Evolutionary conservation across 108 stramenopile species (phyloP).

Genomic region (Nitzschia sp.): DNA sequence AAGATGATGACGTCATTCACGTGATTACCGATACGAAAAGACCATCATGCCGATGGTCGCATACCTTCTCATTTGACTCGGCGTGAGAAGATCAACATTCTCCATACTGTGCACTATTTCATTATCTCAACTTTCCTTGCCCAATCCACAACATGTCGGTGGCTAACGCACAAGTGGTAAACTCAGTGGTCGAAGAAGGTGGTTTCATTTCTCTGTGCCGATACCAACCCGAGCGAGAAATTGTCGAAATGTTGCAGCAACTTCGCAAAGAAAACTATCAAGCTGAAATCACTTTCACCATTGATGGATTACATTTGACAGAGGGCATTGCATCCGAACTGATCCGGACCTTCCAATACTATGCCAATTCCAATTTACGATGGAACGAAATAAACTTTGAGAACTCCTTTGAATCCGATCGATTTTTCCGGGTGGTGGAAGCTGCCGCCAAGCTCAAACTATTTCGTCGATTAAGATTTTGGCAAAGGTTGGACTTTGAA

Average conservation of each 20-base stretch:
- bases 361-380: neutral
- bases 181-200: neutral
- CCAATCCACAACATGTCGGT: too few relatives aligned
- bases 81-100: too few relatives aligned
- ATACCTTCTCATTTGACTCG: too few relatives aligned
- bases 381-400: neutral
- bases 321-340: neutral
- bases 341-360: neutral
- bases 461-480: neutral
- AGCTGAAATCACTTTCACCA: neutral
- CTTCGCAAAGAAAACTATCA: neutral
- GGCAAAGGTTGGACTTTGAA: too few relatives aligned
- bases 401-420: neutral
- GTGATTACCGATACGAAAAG: too few relatives aligned
- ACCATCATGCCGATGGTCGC: too few relatives aligned
- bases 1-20: too few relatives aligned
- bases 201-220: neutral
- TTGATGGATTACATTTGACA: neutral
- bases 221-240: neutral
- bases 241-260: neutral
- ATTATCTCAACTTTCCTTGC: too few relatives aligned
- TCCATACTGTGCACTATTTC: too few relatives aligned
- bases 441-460: neutral
- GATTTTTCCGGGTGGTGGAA: neutral
- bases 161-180: too few relatives aligned